Percentiles rank a stretch among this genome's conserved stretches.
Evolutionary conservation across 2,329 filamentous ascomycete genomes (phyloP).

Genomic region (Coleophoma eucalyptorum): DNA sequence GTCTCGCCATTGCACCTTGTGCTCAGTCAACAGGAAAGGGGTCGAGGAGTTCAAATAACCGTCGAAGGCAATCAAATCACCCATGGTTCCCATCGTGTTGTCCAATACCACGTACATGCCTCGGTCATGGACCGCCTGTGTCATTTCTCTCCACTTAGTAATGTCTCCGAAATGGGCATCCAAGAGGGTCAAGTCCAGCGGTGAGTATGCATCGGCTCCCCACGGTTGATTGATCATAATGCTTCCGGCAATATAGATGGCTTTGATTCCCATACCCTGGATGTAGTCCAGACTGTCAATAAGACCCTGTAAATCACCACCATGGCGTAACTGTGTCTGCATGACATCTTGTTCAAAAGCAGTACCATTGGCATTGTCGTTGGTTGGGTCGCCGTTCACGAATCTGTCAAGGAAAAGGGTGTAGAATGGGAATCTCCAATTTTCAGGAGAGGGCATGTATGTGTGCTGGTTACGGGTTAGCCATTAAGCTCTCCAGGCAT

Average conservation of each 20-base stretch:
- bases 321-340: slow-evolving; percentile 57
- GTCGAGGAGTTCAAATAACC: slow-evolving; percentile 56
- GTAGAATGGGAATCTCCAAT: slow-evolving; percentile 64
- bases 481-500: too few relatives aligned
- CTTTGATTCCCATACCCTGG: slow-evolving; percentile 61
- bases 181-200: slow-evolving; percentile 60
- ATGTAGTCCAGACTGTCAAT: slow-evolving; percentile 60
- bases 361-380: slow-evolving; percentile 59
- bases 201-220: slow-evolving; percentile 52
- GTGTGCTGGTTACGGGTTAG: slow-evolving; percentile 30
- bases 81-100: slow-evolving; percentile 62
- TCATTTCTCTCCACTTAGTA: slow-evolving; percentile 49
- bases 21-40: slow-evolving; percentile 36
- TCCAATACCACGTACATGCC: slow-evolving; percentile 64
- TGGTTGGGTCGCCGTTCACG: slow-evolving; percentile 59
- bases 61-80: slow-evolving; percentile 59
- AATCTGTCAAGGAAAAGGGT: slow-evolving; percentile 60
- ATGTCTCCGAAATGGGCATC: slow-evolving; percentile 60
- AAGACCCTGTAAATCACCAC: slow-evolving; percentile 55
- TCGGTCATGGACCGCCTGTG: slow-evolving; percentile 54
- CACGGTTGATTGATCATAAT: slow-evolving; percentile 61
- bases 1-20: slow-evolving; percentile 7
- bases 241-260: slow-evolving; percentile 58
- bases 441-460: slow-evolving; percentile 51
- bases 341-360: slow-evolving; percentile 55